phyloP scores from a whole-genome alignment of 2,329 filamentous ascomycete genomes.

The Teratosphaeria gauchensis region DNA sequence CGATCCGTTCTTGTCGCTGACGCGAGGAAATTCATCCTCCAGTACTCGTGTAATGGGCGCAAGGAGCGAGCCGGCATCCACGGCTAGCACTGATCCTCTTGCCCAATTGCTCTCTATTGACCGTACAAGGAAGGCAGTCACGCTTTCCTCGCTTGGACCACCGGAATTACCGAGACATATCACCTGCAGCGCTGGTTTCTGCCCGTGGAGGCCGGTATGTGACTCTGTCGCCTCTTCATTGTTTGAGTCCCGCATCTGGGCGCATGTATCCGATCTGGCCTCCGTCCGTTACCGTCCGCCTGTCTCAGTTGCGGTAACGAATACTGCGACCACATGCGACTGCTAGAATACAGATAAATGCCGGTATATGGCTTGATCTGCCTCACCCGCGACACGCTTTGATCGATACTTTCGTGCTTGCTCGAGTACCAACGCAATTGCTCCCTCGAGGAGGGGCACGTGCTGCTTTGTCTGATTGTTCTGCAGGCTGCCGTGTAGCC shows the following conservation, averaged over 20 bases:
- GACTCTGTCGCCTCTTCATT: conserved; percentile 22
- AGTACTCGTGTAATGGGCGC: conserved; percentile 75
- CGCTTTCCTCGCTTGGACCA: conserved; percentile 80
- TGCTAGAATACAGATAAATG: not conserved
- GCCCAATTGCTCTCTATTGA: conserved; percentile 71
- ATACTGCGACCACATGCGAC: not conserved
- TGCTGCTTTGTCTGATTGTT: not conserved
- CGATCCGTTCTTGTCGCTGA: conserved; percentile 16
- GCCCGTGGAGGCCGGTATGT: conserved; percentile 27
- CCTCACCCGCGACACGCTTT: not conserved
- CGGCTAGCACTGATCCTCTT: conserved; percentile 74
- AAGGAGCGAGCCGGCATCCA: conserved; percentile 87
- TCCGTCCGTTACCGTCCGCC: conserved; percentile 1
- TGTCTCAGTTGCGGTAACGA: conserved; percentile 6
- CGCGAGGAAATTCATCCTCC: conserved; percentile 43
- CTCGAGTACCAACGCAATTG: not conserved
- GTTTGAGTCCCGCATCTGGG: conserved; percentile 31
- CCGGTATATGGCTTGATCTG: not conserved
- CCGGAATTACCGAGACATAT: conserved; percentile 65
- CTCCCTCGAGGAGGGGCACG: not conserved
- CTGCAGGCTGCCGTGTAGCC: not conserved
- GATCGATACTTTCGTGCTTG: not conserved
- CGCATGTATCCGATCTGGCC: conserved; percentile 13
- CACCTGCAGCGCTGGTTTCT: conserved; percentile 34
- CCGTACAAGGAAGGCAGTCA: conserved; percentile 80